Conservation (phyloP, 371 early-diverging fungal genomes). For the Mortierella sp. region DNA sequence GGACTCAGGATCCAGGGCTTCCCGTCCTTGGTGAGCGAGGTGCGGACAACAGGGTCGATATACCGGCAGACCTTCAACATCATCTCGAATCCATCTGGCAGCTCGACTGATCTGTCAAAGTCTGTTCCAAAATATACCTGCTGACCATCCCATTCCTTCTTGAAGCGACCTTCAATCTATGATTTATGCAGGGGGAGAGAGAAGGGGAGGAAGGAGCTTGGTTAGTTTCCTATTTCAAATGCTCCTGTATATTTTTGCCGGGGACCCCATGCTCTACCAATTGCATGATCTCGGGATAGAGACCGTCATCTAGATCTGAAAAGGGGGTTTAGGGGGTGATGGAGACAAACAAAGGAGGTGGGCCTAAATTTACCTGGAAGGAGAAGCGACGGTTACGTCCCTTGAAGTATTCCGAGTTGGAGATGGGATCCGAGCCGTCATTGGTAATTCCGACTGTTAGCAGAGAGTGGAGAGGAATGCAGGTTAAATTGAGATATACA, state of each 20-base stretch:
- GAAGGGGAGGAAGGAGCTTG: neutral
- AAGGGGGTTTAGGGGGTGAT: neutral
- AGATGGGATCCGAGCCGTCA: conserved; percentile 56
- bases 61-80: conserved; percentile 69
- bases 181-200: conserved; percentile 29
- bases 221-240: neutral
- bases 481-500: neutral
- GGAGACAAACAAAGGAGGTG: neutral
- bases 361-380: conserved; percentile 57
- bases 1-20: conserved; percentile 73
- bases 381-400: conserved; percentile 69
- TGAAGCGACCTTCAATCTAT: conserved; percentile 70
- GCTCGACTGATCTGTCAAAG: conserved; percentile 61
- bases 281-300: neutral
- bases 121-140: conserved; percentile 75
- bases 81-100: conserved; percentile 72
- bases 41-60: conserved; percentile 72
- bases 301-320: neutral
- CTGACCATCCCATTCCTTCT: conserved; percentile 68
- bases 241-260: neutral
- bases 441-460: conserved; percentile 52
- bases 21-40: conserved; percentile 63
- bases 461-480: neutral
- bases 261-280: neutral
- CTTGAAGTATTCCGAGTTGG: conserved; percentile 66